These are phyloP conservation scores for Talaromyces piceae DNA, from an alignment of 2,329 filamentous ascomycete species.

Conservation along the genomic window DNA sequence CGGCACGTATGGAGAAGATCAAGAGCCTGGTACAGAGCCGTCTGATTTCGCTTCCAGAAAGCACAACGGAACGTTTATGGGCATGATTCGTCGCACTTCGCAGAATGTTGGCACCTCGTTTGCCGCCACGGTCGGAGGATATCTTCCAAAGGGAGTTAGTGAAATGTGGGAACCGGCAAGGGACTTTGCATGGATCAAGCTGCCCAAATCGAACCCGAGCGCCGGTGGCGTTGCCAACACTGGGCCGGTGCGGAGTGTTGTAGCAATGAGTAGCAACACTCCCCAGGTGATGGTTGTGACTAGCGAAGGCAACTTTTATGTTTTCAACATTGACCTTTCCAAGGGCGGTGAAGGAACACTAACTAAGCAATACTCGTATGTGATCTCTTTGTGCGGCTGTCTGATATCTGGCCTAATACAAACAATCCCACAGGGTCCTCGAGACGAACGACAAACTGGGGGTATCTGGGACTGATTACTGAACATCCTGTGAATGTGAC, in stretches of 20 bases:
- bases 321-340: conserved; percentile 92
- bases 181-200: conserved; percentile 94
- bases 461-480: conserved; percentile 11
- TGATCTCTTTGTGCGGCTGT: neutral
- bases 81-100: conserved; percentile 86
- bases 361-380: conserved; percentile 87
- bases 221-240: conserved; percentile 29
- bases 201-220: conserved; percentile 57
- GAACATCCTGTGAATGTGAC: neutral
- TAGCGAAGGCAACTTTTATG: conserved; percentile 88
- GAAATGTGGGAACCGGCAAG: conserved; percentile 96
- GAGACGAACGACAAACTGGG: conserved; percentile 39
- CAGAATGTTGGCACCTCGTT: conserved; percentile 87
- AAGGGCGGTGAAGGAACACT: conserved; percentile 87
- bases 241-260: conserved; percentile 75
- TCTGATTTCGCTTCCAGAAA: conserved; percentile 35
- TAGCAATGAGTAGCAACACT: conserved; percentile 89
- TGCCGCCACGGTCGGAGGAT: conserved; percentile 81
- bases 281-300: conserved; percentile 98
- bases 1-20: conserved; percentile 25
- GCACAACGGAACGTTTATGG: conserved; percentile 72
- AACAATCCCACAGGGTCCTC: conserved; percentile 27
- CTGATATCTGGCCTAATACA: conserved; percentile 12
- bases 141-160: conserved; percentile 85
- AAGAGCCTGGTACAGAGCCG: conserved; percentile 19